Evolutionary conservation across 2,329 filamentous ascomycete genomes (phyloP).

Genomic region (Cercospora beticola): DNA sequence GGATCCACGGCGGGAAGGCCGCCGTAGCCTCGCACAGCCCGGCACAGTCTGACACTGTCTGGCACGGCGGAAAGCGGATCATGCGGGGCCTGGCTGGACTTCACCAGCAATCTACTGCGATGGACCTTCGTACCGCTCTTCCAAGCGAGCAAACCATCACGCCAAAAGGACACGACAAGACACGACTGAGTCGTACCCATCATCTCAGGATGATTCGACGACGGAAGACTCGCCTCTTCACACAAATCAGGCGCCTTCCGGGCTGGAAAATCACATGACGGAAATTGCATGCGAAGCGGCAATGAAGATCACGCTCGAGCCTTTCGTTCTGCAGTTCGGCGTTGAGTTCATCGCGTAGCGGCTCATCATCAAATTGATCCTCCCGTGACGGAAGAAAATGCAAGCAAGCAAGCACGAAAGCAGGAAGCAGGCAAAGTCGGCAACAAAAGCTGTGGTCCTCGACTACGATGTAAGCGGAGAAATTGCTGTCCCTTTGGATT

Average conservation of each 20-base stretch:
- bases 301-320: conserved; percentile 11
- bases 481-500: background rate
- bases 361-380: conserved; percentile 9
- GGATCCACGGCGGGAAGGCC: no score
- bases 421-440: background rate
- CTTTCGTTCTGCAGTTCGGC: conserved; percentile 7
- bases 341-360: conserved; percentile 15
- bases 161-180: background rate
- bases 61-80: background rate
- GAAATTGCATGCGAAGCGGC: conserved; percentile 9
- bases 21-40: background rate
- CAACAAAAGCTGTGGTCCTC: background rate
- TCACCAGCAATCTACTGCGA: background rate
- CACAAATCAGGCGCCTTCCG: background rate
- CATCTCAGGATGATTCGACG: background rate
- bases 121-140: background rate
- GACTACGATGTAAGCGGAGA: background rate
- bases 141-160: background rate
- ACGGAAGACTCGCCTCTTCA: background rate
- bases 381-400: background rate
- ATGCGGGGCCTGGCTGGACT: background rate
- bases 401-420: background rate
- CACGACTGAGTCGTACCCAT: background rate
- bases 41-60: background rate
- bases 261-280: conserved; percentile 11